These are phyloP conservation scores for Colletotrichum sansevieriae DNA, from an alignment of 2,329 filamentous ascomycete species.

Conservation along the genomic window DNA sequence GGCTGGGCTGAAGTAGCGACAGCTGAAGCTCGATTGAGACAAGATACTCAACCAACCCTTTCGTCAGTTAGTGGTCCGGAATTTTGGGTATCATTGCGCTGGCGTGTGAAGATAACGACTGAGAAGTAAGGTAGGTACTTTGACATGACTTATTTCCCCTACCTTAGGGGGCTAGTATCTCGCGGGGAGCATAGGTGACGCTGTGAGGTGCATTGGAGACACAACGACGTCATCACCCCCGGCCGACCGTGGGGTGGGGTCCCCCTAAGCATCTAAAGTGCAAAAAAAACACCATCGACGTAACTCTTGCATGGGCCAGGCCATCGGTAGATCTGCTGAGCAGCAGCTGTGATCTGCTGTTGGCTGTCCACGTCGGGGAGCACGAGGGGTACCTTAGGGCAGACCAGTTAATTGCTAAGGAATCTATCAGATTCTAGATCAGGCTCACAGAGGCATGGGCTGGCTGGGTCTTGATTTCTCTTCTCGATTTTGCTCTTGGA, in stretches of 20 bases:
- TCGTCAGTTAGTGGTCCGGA: slow-evolving; percentile 6
- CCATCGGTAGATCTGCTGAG: slow-evolving; percentile 13
- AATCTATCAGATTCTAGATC: slow-evolving; percentile 25
- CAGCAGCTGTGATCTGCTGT: slow-evolving; percentile 19
- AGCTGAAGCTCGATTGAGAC: background rate
- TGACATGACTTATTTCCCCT: background rate
- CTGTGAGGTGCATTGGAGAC: slow-evolving; percentile 15
- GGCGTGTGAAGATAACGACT: background rate
- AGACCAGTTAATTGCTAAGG: slow-evolving; percentile 30
- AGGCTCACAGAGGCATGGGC: slow-evolving; percentile 10
- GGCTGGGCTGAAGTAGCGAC: background rate
- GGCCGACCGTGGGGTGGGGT: slow-evolving; percentile 33
- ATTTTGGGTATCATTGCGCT: slow-evolving; percentile 9
- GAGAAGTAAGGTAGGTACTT: background rate
- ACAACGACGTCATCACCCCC: slow-evolving; percentile 39
- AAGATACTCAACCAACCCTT: background rate
- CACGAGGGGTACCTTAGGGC: slow-evolving; percentile 2
- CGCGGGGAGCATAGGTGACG: slow-evolving; percentile 1
- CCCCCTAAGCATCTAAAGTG: background rate
- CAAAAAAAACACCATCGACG: slow-evolving; percentile 28
- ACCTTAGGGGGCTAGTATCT: background rate
- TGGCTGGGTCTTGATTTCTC: slow-evolving; percentile 1
- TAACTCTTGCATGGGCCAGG: slow-evolving; percentile 38
- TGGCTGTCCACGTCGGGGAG: background rate
- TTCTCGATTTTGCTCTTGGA: slow-evolving; percentile 1